Evolutionary conservation across 495 filamentous ascomycete genomes (phyloP).

Genomic region (Neohortaea acidophila): DNA sequence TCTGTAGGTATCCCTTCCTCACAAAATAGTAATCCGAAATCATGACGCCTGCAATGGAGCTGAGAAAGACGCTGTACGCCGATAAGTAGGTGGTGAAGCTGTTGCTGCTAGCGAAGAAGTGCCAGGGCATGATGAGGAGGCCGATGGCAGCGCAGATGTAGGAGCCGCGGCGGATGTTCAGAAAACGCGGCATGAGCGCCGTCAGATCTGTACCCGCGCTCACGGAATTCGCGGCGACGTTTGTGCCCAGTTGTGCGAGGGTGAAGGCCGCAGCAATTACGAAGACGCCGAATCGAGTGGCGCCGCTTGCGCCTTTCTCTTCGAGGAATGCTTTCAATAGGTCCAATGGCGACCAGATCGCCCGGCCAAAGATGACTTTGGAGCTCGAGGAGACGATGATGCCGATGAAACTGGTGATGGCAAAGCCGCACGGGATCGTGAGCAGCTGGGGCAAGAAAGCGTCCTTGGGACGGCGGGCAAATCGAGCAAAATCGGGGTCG

Average conservation of each 20-base stretch:
- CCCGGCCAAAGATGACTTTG: slow-evolving; percentile 53
- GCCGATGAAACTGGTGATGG: slow-evolving; percentile 74
- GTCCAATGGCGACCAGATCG: slow-evolving; percentile 78
- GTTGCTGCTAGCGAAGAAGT: slow-evolving; percentile 60
- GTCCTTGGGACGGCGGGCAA: slow-evolving; percentile 64
- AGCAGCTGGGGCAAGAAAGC: slow-evolving; percentile 81
- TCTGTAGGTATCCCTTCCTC: slow-evolving; percentile 64
- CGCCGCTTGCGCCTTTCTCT: slow-evolving; percentile 53
- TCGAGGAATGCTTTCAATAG: slow-evolving; percentile 59
- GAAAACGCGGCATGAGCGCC: slow-evolving; percentile 67
- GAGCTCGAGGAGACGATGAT: slow-evolving; percentile 87
- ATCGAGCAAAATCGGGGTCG: slow-evolving; percentile 82
- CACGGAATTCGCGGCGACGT: slow-evolving; percentile 68
- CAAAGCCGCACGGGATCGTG: slow-evolving; percentile 76
- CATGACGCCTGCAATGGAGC: slow-evolving; percentile 82
- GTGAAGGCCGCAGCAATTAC: slow-evolving; percentile 70
- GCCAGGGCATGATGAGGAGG: slow-evolving; percentile 74
- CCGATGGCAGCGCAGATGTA: slow-evolving; percentile 78
- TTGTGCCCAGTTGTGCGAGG: slow-evolving; percentile 80
- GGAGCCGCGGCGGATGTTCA: slow-evolving; percentile 81
- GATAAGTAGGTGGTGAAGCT: slow-evolving; percentile 91
- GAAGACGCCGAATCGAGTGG: slow-evolving; percentile 76
- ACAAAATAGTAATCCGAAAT: slow-evolving; percentile 83
- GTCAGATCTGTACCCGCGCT: slow-evolving; percentile 62
- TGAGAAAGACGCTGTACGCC: slow-evolving; percentile 90